Evolutionary conservation across 179 eudicot species (phyloP).

Genomic region (Nepenthes alata): DNA sequence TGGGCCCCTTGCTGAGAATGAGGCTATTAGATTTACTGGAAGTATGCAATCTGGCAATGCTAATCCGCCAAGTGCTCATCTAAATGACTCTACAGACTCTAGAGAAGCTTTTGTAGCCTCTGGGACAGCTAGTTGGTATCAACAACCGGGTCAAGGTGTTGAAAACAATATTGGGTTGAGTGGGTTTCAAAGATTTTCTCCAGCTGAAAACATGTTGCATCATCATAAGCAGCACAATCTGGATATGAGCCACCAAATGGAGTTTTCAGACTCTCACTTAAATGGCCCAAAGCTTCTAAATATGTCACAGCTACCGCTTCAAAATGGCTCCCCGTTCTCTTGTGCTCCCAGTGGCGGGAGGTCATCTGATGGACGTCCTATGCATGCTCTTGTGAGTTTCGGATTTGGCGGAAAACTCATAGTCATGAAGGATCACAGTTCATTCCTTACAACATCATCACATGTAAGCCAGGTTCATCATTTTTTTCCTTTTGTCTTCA

Average conservation of each 20-base stretch:
- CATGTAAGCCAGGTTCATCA: conserved; percentile 44
- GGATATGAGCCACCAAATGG: conserved; percentile 24
- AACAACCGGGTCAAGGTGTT: conserved; percentile 20
- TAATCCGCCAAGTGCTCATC: conserved; percentile 11
- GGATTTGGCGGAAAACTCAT: conserved; percentile 91
- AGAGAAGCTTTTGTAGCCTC: conserved; percentile 1
- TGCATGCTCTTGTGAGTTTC: conserved; percentile 73
- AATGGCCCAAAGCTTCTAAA: conserved; percentile 19
- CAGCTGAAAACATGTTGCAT: conserved; percentile 20
- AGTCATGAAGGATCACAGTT: conserved; percentile 40
- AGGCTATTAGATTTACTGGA: conserved; percentile 12
- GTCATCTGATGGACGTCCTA: conserved; percentile 63
- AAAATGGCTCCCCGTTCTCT: conserved; percentile 22
- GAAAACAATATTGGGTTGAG: conserved; percentile 11
- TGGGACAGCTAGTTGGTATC: conserved; percentile 11
- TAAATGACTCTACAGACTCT: conserved; percentile 3
- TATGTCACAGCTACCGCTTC: conserved; percentile 32
- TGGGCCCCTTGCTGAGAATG: conserved; percentile 16
- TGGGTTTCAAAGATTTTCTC: conserved; percentile 19
- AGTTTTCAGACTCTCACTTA: conserved; percentile 22
- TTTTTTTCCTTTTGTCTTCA: neutral
- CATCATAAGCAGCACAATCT: conserved; percentile 16
- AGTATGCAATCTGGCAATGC: conserved; percentile 20
- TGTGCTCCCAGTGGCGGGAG: conserved; percentile 32
- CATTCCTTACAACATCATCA: conserved; percentile 13